phyloP scores from a whole-genome alignment of 2,329 filamentous ascomycete species.

The Beauveria sp. region DNA sequence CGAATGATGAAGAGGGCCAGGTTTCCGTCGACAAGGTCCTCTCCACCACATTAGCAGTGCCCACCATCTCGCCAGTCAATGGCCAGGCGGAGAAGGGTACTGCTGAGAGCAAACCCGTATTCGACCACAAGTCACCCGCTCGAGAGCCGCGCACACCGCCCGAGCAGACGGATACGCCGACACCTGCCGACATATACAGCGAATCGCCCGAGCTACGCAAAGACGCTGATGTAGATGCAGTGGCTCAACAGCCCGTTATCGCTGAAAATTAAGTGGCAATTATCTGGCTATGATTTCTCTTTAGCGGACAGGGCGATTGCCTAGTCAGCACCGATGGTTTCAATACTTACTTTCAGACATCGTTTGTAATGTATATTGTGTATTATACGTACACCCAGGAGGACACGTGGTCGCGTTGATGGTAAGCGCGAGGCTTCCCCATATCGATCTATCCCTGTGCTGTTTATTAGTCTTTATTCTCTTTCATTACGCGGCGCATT shows the following conservation, averaged over 20 bases:
- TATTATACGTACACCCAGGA: slow-evolving; percentile 5
- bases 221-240: background rate
- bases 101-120: background rate
- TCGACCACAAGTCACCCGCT: slow-evolving; percentile 8
- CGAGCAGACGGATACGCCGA: background rate
- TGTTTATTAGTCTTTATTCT: background rate
- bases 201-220: slow-evolving; percentile 1
- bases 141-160: slow-evolving; percentile 7
- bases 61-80: background rate
- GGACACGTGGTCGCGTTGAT: background rate
- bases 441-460: background rate
- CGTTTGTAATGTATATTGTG: slow-evolving; percentile 17
- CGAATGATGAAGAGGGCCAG: background rate
- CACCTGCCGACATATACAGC: background rate
- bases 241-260: background rate
- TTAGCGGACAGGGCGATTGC: background rate
- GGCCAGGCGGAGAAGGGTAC: background rate
- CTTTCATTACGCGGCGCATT: slow-evolving; percentile 3
- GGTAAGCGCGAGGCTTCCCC: background rate
- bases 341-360: background rate
- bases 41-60: background rate
- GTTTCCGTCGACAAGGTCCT: background rate
- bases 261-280: background rate
- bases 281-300: background rate
- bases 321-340: background rate